Conservation (phyloP, 768 basidiomycete species). For the Russula sp. region DNA sequence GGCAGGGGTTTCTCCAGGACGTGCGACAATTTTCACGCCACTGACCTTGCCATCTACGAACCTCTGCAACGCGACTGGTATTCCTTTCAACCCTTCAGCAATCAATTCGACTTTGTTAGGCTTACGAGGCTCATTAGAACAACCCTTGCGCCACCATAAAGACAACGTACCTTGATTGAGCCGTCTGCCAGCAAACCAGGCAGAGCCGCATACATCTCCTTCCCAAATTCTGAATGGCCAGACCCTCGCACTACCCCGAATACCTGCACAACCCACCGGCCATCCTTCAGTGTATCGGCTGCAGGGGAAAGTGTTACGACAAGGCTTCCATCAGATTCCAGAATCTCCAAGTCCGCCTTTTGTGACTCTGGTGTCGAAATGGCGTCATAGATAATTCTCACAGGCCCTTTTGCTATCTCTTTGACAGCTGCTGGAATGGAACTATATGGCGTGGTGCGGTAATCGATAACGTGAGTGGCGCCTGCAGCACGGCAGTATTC, state of each 20-base stretch:
- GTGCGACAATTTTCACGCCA: slow-evolving; percentile 25
- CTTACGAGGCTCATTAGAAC: slow-evolving; percentile 8
- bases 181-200: slow-evolving; percentile 7
- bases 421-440: slow-evolving; percentile 9
- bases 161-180: slow-evolving; percentile 13
- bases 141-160: not conserved
- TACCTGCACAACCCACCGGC: not conserved
- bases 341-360: slow-evolving; percentile 14
- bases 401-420: slow-evolving; percentile 16
- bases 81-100: slow-evolving; percentile 24
- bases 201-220: not conserved
- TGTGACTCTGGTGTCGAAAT: slow-evolving; percentile 18
- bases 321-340: slow-evolving; percentile 16
- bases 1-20: not conserved
- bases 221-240: slow-evolving; percentile 3
- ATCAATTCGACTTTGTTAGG: slow-evolving; percentile 24
- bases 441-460: slow-evolving; percentile 7
- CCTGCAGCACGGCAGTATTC: slow-evolving; percentile 11
- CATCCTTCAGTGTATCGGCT: not conserved
- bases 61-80: slow-evolving; percentile 21
- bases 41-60: slow-evolving; percentile 22
- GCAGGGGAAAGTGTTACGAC: not conserved
- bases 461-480: slow-evolving; percentile 22
- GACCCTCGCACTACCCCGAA: not conserved
- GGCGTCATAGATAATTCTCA: slow-evolving; percentile 17